These are phyloP conservation scores for Apiospora marii DNA, from an alignment of 2,329 filamentous ascomycete species.

Conservation along the genomic window DNA sequence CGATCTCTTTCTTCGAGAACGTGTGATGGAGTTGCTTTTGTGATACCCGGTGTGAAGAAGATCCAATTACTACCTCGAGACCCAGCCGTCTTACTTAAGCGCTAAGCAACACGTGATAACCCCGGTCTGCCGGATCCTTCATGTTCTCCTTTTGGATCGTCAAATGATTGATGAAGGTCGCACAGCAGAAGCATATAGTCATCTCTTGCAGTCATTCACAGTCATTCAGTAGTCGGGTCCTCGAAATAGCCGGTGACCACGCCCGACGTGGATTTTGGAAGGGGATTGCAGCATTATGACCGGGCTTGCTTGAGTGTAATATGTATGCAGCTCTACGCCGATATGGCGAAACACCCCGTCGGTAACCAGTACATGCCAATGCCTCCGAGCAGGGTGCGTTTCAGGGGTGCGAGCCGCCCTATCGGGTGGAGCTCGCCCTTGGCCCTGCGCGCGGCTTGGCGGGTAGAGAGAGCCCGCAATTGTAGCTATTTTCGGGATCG, in stretches of 20 bases:
- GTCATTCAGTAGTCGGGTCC: not conserved
- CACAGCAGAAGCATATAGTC: not conserved
- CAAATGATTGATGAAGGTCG: not conserved
- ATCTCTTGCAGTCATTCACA: not conserved
- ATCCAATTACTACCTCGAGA: not conserved
- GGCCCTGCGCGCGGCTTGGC: not conserved
- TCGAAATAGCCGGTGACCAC: not conserved
- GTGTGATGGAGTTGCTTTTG: not conserved
- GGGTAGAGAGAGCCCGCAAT: not conserved
- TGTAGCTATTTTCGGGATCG: not conserved
- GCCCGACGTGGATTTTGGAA: too few species aligned
- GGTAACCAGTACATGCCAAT: not conserved
- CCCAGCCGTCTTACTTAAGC: not conserved
- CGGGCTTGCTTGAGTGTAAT: not conserved
- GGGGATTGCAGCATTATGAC: not conserved
- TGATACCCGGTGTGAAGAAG: not conserved
- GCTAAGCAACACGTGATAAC: not conserved
- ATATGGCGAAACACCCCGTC: not conserved
- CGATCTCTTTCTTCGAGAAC: not conserved
- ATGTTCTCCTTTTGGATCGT: not conserved
- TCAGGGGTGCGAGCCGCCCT: not conserved
- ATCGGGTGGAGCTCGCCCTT: not conserved
- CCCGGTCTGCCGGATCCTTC: not conserved
- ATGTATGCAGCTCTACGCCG: not conserved
- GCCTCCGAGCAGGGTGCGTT: not conserved